Base-by-base conservation (phyloP, 78 protist genomes). In the Dictyostelium discoideum region DNA sequence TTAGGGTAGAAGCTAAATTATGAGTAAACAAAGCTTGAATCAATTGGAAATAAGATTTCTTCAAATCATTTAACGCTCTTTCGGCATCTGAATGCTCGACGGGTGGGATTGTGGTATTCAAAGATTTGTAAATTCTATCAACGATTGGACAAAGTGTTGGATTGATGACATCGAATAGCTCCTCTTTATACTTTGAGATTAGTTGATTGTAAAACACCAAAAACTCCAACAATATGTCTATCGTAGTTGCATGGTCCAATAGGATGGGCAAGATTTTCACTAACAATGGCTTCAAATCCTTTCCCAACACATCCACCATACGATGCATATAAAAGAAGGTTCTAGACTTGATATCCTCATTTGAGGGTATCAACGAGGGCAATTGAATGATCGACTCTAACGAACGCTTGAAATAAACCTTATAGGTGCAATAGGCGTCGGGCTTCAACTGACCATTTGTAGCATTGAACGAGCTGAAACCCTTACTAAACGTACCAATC, bases 291-390 rank as follows among this genome's bases (percentile, higher is more conserved):
- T 82, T 90, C 22, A 90, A 65, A 83, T 90, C 95, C 44, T 57
- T 73, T 20, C 95, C 95, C 6, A 90, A 46, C 22, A 86, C 84
- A 39, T 90, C 95, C 1, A 90, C 95, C 95, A 90, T 90, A 81
- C 95, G 85, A 82, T 90, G 95, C 88, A 90, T 82, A 54, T 90
- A 90, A 26, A 90, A 80, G 65, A 82, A 90, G 48, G 88, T 90
- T 85, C 78, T 90, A 0, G 84, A 80, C 37, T 73, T 90, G 6
- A 90, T 82, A 24, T 90, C 95, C 18, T 90, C 89, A 69, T 90
- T 90, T 14, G 37, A 26, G 37, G 80, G 95, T 18, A 90, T 16
- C 8, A 72, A 39, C n/a, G 74, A 44, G 18, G 95, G 88, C 73
- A 90, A 37, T 80, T 83, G 95, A 57, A 82, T 26, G 24, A 90